Base-by-base conservation (phyloP, 2,329 filamentous ascomycete genomes). In the Alternaria gansuensis region DNA sequence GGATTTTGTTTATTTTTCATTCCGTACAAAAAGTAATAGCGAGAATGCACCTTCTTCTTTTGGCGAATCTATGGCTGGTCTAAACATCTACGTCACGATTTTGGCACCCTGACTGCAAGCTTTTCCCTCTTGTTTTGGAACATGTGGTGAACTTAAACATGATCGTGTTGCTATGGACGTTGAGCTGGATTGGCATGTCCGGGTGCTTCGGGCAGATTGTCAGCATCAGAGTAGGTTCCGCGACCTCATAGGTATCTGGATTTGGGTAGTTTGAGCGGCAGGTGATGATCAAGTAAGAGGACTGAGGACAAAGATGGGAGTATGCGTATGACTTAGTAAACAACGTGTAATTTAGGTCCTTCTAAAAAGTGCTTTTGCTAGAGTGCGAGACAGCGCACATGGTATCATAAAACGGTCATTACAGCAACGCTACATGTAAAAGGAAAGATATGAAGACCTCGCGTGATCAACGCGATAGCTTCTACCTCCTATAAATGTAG, bases 341-440 rank as follows among this genome's bases (percentile, higher is more conserved):
- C 14, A 40, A 21, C 17, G 21, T 14, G 37, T 13, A 24, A 24
- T 36, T 17, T 17, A 9, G 21, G 14, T 48, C 13, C 34, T 33
- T 40, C 6, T n/a, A 31, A 3, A 37, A 23, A 1, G 28, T 40
- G 17, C 26, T 48, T 48, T 40, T 31, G 14, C 24, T 9, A 8
- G 9, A 26, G 10, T 14, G 17, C 21, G 11, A 26, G 21, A 23
- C 23, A 11, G 44, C 21, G 21, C 4, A 17, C 9, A 48, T 48
- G 41, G 51, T 49, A 48, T 48, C 43, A 49, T 49, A 44, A 41
- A 51, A 7, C 11, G 53, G 37, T 26, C 28, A 43, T 48, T 17
- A 56, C 17, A 31, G 24, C 24, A 13, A 36, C 29, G 21, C 46
- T 24, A 29, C 23, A 29, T 14, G 48, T 28, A 29, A 21, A 59